A percentile compares a stretch with the other conserved stretches of the same genome.
These are phyloP conservation scores for Plasmodium falciparum DNA, from an alignment of 169 alveolate species.

Conservation along the genomic window DNA sequence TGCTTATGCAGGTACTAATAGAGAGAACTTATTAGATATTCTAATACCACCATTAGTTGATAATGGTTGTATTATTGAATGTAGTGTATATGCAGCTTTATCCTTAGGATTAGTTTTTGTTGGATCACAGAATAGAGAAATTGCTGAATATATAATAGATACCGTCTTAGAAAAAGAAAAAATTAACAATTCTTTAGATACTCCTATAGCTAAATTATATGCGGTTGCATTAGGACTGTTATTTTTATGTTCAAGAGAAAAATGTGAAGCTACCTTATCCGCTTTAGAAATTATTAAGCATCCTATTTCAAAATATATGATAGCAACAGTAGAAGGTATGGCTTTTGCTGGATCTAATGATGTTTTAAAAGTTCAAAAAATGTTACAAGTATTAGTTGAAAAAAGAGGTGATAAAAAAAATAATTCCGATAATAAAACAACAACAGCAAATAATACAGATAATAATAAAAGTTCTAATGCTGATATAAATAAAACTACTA, in stretches of 20 bases:
- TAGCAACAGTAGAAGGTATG: constrained; percentile 92
- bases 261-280: constrained; percentile 92
- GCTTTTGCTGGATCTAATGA: constrained; percentile 99
- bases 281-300: constrained; percentile 90
- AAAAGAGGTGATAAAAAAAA: constrained; percentile 69
- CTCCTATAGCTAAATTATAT: constrained; percentile 34
- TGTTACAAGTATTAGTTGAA: constrained; percentile 93
- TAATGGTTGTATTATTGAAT: constrained; percentile 90
- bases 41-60: constrained; percentile 93
- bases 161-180: constrained; percentile 90
- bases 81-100: constrained; percentile 97
- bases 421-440: constrained; percentile 32
- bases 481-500: constrained; percentile 16
- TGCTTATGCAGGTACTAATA: constrained; percentile 98
- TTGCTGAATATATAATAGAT: constrained; percentile 94
- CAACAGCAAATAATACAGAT: constrained; percentile 44
- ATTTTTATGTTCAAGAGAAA: constrained; percentile 93
- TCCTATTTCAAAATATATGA: constrained; percentile 85
- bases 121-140: constrained; percentile 97
- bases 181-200: constrained; percentile 44
- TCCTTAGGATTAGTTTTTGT: constrained; percentile 96
- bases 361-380: constrained; percentile 95
- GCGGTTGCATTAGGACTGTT: constrained; percentile 94
- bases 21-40: constrained; percentile 93
- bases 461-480: neutral